These are phyloP conservation scores for Mycosphaerella arachidis DNA, from an alignment of 2,329 filamentous ascomycete species.

Conservation along the genomic window DNA sequence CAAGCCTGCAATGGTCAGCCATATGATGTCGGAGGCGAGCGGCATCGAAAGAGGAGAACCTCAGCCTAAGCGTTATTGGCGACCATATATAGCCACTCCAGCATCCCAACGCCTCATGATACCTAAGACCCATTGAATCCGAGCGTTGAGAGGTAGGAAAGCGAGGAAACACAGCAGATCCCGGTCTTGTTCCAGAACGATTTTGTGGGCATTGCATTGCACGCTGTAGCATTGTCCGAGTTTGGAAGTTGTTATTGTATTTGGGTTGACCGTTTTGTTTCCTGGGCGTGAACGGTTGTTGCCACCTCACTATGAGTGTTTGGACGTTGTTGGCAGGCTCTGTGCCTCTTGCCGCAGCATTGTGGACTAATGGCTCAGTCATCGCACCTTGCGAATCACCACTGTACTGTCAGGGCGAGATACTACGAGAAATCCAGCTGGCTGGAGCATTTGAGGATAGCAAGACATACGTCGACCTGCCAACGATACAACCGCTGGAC, in stretches of 20 bases:
- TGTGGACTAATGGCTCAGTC: slow-evolving; percentile 58
- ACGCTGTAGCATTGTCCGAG: not conserved
- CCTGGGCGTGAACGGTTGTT: not conserved
- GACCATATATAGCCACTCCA: not conserved
- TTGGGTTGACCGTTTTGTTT: not conserved
- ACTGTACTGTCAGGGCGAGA: slow-evolving; percentile 63
- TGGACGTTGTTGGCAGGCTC: slow-evolving; percentile 1
- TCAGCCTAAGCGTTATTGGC: not conserved
- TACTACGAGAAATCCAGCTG: slow-evolving; percentile 59
- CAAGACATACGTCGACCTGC: slow-evolving; percentile 65
- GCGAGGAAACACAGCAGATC: not conserved
- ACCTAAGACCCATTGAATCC: not conserved
- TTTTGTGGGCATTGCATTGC: not conserved
- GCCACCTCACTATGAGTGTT: not conserved
- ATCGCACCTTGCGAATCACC: slow-evolving; percentile 63
- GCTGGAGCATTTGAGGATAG: slow-evolving; percentile 62
- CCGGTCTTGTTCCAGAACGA: not conserved
- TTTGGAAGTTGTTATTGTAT: not conserved
- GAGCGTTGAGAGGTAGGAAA: not conserved
- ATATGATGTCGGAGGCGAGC: not conserved
- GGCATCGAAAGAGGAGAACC: not conserved
- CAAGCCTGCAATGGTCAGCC: not conserved
- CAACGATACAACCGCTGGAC: slow-evolving; percentile 55
- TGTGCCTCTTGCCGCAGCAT: slow-evolving; percentile 30
- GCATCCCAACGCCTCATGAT: not conserved